Evolutionary conservation across 106 monocot genomes (phyloP).

Genomic region (Dendrobium huoshanense): DNA sequence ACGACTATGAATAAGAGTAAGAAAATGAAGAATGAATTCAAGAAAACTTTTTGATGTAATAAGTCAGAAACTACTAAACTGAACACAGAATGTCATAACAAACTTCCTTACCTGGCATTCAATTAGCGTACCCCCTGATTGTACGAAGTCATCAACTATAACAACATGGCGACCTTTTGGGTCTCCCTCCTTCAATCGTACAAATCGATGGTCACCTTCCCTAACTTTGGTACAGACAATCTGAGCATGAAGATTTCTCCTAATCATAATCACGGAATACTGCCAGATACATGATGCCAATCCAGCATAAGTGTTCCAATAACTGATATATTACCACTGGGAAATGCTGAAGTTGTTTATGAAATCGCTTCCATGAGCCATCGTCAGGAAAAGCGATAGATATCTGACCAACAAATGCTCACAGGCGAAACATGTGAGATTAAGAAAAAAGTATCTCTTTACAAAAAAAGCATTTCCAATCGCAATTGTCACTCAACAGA

Average conservation of each 20-base stretch:
- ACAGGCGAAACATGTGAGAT: not conserved
- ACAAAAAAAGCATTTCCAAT: not conserved
- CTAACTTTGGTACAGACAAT: slow-evolving; percentile 96
- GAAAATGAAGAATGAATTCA: not conserved
- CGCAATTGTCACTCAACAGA: not conserved
- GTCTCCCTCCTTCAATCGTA: slow-evolving; percentile 91
- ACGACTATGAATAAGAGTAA: not conserved
- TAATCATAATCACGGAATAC: slow-evolving; percentile 1
- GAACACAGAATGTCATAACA: not conserved
- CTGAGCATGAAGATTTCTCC: slow-evolving; percentile 25
- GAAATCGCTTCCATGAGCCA: slow-evolving; percentile 93
- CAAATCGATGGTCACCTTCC: slow-evolving; percentile 83
- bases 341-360: slow-evolving; percentile 91
- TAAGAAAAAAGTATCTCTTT: not conserved
- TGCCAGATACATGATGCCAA: not conserved
- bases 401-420: slow-evolving; percentile 42
- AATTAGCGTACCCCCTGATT: slow-evolving; percentile 88
- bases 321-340: slow-evolving; percentile 47
- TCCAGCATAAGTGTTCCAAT: not conserved
- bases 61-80: too few species aligned
- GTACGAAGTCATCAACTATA: slow-evolving; percentile 96
- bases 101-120: slow-evolving; percentile 74
- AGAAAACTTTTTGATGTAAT: too few species aligned
- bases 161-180: slow-evolving; percentile 95
- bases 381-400: slow-evolving; percentile 99